Evolutionary conservation across 768 basidiomycete genomes (phyloP), one percentile per base, ranked within the genome.

Genomic region (Boletus coccyginus): DNA sequence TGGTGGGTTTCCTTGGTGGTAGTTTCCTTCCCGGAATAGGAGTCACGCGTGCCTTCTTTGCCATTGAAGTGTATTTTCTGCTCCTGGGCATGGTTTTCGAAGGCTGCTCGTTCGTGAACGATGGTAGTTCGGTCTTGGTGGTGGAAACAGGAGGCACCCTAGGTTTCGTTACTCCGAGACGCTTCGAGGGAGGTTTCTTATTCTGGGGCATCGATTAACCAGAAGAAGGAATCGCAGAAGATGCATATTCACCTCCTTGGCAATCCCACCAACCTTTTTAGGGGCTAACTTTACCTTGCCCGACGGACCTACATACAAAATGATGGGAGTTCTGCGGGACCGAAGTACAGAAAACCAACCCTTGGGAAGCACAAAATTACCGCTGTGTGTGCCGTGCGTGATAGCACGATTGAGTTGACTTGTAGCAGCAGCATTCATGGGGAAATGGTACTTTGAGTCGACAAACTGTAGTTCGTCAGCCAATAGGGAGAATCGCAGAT

Each of bases 311-410:
- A 36, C 21, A 35, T 9, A 40, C 7, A 17, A 48, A 24, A 6
- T 21, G 8, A 29, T 48, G 17, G 40, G 11, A 27, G 36, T 36
- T 6, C 7, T 2, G 3, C 3, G 5, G 3, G n/a, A 27, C 12
- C 6, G 7, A 48, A 31, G 6, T 32, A 46, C 19, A 21, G 19
- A 41, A 29, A 49, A 51, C 56, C 17, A n/a, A 60, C 67, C 86
- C 71, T 85, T 86, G 47, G 86, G 86, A 27, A 87, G 74, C 21
- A 73, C 62, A 67, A 87, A 85, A 36, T 74, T 68, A 35, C 80
- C 81, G 50, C 75, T 75, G 58, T 81, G 77, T 21, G 73, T 72
- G 42, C 86, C 85, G 46, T 73, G 70, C 50, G 73, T 66, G 71
- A 87, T 84, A 40, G 85, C 83, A 43, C 74, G 75, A 66, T 79